Percentiles rank a stretch among this genome's conserved stretches.
phyloP scores from a whole-genome alignment of 148 eudicot genomes.

The Linanthus parryae region DNA sequence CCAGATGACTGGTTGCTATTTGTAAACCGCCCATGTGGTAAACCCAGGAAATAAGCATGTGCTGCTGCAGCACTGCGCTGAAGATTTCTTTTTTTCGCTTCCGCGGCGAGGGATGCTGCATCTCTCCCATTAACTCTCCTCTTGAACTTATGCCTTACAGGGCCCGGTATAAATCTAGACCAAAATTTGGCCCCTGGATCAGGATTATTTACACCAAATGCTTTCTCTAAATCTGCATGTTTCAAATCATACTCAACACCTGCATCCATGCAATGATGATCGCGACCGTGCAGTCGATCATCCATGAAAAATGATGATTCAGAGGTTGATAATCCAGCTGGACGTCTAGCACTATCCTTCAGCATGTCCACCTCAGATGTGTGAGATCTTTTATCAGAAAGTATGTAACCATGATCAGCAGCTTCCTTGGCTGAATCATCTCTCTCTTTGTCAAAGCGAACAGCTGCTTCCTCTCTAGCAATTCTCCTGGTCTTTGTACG shows the following conservation, averaged over 20 bases:
- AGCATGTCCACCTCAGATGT: conserved; percentile 26
- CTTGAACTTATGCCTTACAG: conserved; percentile 53
- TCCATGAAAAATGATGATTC: conserved; percentile 47
- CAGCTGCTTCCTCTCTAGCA: conserved; percentile 75
- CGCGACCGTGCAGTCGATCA: conserved; percentile 74
- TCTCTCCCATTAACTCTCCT: conserved; percentile 66
- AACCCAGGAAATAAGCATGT: conserved; percentile 40
- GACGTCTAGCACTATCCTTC: conserved; percentile 26
- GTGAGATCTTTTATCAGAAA: conserved; percentile 36
- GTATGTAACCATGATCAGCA: conserved; percentile 60
- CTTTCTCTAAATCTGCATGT: conserved; percentile 93
- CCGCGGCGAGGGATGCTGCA: conserved; percentile 26
- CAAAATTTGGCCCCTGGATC: conserved; percentile 43
- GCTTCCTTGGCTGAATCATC: conserved; percentile 67
- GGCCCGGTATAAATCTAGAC: conserved; percentile 49
- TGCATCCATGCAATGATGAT: conserved; percentile 88
- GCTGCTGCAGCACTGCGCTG: conserved; percentile 83
- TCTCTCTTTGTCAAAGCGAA: conserved; percentile 59
- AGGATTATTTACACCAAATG: conserved; percentile 73
- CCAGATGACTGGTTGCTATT: conserved; percentile 23
- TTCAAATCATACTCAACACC: conserved; percentile 89
- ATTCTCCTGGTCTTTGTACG: conserved; percentile 83
- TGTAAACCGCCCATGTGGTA: conserved; percentile 21
- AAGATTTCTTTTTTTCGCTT: conserved; percentile 69
- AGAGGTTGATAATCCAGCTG: conserved; percentile 18